Evolutionary conservation across 1,284 basidiomycete species (phyloP), one percentile per base, ranked within the genome.

Genomic region (Apiotrichum sp.): DNA sequence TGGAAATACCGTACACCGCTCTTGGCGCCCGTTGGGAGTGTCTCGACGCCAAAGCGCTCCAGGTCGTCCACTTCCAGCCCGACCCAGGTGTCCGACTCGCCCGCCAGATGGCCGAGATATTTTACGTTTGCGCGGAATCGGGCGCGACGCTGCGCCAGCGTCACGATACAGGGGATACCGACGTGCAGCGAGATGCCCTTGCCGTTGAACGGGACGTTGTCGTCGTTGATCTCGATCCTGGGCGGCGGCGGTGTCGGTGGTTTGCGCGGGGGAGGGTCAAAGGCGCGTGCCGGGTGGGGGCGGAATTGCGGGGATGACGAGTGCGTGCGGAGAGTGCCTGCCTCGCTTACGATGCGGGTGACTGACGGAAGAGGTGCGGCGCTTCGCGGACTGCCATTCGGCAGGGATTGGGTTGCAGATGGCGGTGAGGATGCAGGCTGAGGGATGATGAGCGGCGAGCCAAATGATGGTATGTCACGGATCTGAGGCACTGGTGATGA

Each of bases 141-240:
- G 57, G 85, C 86, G 34, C 87, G 81, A 65, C 87, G 87, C 22
- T 33, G 47, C 0, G 52, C 45, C 38, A 86, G 86, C 0, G 86
- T 84, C 55, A 93, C 88, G 68, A 95, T 90, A 76, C 91, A 95
- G 0, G 90, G 89, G 47, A 95, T 93, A 6, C 92, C 91, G 22
- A 93, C 84, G 43, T 88, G 84, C 40, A 96, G 82, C 5, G 83
- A 85, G 1, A 87, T 84, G 0, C 91, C 90, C 14, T 14, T 59
- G 8, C 65, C 68, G 13, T 46, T 48, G 52, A 63, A 66, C 5
- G 64, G 47, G 41, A 36, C 36, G 53, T 56, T 55, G 31, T 34
- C 48, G 36, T 64, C 65, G 31, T 53, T 35, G 7, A 65, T 45
- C 31, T 58, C 56, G 14, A 57, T 31, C 34, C 50, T 43, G 0